Evolutionary conservation across 768 basidiomycete species (phyloP), one percentile per base, ranked within the genome.

Genomic region (Galerina marginata): DNA sequence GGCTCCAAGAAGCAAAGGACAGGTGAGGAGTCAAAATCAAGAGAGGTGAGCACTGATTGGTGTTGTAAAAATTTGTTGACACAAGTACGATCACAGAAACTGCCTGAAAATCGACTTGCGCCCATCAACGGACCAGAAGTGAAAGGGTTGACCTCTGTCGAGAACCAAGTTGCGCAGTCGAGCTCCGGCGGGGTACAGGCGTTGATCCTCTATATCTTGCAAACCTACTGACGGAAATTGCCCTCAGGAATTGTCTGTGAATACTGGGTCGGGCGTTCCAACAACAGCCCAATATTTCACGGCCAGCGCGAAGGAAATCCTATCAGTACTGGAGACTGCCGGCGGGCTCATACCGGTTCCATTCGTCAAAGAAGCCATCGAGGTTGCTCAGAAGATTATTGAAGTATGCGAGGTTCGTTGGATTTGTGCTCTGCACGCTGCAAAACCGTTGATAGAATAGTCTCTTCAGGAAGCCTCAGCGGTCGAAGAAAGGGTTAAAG

Each of bases 341-440:
- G 58, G 58, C 12, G 54, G 54, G 25, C 11, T 60, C 10, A 56
- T 63, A 59, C 62, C 62, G 15, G 62, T 60, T 45, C 62, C 57
- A 15, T 63, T 59, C 9, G 45, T 63, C 11, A 45, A 59, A 23
- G 49, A 47, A 20, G 58, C 62, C 25, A 59, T 63, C 42, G 54
- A 44, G 42, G 48, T 63, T 20, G 58, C 62, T 23, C 58, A 60
- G 23, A 60, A 55, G 23, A 48, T 63, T 37, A 59, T 63, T 26
- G 37, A 59, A 45, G 54, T 57, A 15, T 63, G 62, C 29, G 62
- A 63, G 58, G 62, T 63, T 43, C 16, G 58, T 60, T 6, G 14
- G 46, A 44, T 3, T 23, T 20, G 12, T 25, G 15, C 40, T 42
- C 59, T 26, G 15, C n/a, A 12, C 20, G 23, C 29, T 40, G 25